phyloP scores from a whole-genome alignment of 31 red algal genomes.

The Porphyra umbilicalis region DNA sequence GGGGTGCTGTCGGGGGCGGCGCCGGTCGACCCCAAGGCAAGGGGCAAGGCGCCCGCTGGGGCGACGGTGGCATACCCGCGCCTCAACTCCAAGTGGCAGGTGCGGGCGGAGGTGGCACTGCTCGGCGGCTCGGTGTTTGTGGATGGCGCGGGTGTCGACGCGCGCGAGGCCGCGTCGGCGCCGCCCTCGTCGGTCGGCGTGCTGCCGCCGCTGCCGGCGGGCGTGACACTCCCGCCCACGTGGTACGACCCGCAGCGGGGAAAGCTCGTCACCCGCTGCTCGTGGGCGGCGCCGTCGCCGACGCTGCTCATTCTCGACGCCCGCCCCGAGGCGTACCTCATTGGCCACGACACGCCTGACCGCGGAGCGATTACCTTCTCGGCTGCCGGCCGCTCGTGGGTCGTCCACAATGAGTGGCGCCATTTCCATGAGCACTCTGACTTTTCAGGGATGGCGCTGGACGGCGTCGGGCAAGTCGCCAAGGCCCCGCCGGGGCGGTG shows the following conservation, averaged over 20 bases:
- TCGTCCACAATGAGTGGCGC: conserved; percentile 55
- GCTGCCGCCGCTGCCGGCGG: conserved; percentile 45
- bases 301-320: not conserved
- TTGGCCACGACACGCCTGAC: conserved; percentile 60
- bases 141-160: not conserved
- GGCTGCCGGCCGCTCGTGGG: conserved; percentile 39
- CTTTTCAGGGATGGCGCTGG: conserved; percentile 44
- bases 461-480: conserved; percentile 44
- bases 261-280: not conserved
- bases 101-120: not conserved
- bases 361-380: conserved; percentile 55
- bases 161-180: not conserved
- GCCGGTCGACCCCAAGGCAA: conserved; percentile 26
- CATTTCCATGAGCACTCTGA: conserved; percentile 32
- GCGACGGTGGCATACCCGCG: conserved; percentile 33
- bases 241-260: not conserved
- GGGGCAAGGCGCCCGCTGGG: conserved; percentile 21
- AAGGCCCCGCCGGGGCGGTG: conserved; percentile 60
- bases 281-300: not conserved
- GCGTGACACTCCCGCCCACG: not conserved
- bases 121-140: not conserved
- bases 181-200: conserved; percentile 26
- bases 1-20: conserved; percentile 25
- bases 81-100: conserved; percentile 7
- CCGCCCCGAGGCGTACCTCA: conserved; percentile 30